Conservation (phyloP, 2,329 filamentous ascomycete species). For the Geosmithia flava region DNA sequence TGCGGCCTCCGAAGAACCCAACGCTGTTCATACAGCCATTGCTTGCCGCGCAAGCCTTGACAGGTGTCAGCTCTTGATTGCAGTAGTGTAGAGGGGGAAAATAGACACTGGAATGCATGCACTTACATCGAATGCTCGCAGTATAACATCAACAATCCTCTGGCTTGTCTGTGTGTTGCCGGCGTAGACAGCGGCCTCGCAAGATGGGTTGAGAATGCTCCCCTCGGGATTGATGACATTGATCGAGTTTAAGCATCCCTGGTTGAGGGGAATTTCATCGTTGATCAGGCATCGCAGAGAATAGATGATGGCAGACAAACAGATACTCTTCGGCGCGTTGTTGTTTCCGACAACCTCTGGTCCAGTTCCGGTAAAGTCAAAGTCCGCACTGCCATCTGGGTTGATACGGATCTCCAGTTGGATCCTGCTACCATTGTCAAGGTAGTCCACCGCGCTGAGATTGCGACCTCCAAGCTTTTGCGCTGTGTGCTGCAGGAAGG, state of each 20-base stretch:
- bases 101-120: too few relatives aligned
- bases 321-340: conserved; percentile 9
- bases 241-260: conserved; percentile 34
- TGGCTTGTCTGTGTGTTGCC: too few relatives aligned
- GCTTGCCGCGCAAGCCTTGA: too few relatives aligned
- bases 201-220: too few relatives aligned
- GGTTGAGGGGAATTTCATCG: conserved; percentile 20
- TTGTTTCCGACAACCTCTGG: conserved; percentile 12
- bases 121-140: too few relatives aligned
- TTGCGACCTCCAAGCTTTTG: conserved; percentile 28
- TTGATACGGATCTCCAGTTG: conserved; percentile 65
- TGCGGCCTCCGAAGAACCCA: too few relatives aligned
- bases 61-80: too few relatives aligned
- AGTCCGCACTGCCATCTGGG: conserved; percentile 62
- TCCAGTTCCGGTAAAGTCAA: conserved; percentile 27
- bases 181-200: too few relatives aligned
- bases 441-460: conserved; percentile 3
- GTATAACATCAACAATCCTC: too few relatives aligned
- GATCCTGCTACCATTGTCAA: conserved; percentile 70
- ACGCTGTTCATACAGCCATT: too few relatives aligned
- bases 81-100: too few relatives aligned
- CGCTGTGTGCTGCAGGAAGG: conserved; percentile 27
- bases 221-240: conserved; percentile 54
- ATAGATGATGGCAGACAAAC: conserved; percentile 12
- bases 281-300: conserved; percentile 18